Conservation (phyloP, 2,329 filamentous ascomycete species). For the Hortaea werneckii region DNA sequence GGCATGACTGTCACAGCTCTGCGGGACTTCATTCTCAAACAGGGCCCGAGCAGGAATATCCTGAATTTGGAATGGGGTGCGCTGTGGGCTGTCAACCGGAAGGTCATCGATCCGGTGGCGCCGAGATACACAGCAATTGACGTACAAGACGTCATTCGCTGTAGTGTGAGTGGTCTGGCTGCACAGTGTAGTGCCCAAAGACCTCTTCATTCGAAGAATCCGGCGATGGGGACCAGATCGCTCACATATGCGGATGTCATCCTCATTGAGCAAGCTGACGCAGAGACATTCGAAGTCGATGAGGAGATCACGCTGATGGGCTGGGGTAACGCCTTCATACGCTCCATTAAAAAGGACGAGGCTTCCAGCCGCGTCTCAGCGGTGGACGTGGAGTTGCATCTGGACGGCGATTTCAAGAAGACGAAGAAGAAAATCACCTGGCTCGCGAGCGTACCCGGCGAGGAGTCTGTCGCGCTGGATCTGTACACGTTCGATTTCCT, state of each 20-base stretch:
- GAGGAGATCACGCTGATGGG: constrained; percentile 96
- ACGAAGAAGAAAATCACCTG: constrained; percentile 96
- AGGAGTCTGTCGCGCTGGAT: constrained; percentile 70
- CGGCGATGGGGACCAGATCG: constrained; percentile 73
- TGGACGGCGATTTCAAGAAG: constrained; percentile 86
- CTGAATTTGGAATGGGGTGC: constrained; percentile 74
- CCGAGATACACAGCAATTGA: constrained; percentile 47
- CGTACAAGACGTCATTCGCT: constrained; percentile 54
- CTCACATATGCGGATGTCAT: constrained; percentile 67
- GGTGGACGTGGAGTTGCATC: constrained; percentile 75
- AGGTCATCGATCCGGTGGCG: constrained; percentile 41
- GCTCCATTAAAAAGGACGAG: constrained; percentile 37
- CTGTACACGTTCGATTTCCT: constrained; percentile 93
- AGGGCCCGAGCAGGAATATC: constrained; percentile 74
- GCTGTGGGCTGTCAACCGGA: constrained; percentile 45
- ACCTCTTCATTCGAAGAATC: constrained; percentile 83
- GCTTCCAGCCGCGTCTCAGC: constrained; percentile 50
- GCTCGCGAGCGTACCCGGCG: constrained; percentile 68
- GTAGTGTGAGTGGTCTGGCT: constrained; percentile 21
- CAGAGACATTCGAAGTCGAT: constrained; percentile 65
- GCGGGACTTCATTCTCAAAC: constrained; percentile 74
- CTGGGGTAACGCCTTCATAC: constrained; percentile 84
- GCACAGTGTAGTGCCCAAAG: constrained; percentile 57
- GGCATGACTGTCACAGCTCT: constrained; percentile 74
- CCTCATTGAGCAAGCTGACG: constrained; percentile 78